Percentiles rank a stretch among this genome's conserved stretches.
phyloP scores from a whole-genome alignment of 768 basidiomycete species.

The Daedalea quercina region DNA sequence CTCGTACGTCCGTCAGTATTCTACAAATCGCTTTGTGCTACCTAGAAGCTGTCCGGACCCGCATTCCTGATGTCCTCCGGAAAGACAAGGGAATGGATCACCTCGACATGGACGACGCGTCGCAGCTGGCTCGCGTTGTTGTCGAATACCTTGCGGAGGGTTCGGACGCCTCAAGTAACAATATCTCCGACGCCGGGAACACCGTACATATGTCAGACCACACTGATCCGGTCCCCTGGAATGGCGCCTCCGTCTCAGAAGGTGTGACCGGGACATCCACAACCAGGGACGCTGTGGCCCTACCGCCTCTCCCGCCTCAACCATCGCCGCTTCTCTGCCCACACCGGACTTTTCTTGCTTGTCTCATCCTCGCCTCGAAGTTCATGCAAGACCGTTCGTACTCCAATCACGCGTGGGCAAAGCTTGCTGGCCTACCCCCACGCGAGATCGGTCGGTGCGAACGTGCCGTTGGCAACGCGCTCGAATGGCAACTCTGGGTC shows the following conservation, averaged over 20 bases:
- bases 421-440: conserved; percentile 82
- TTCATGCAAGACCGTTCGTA: conserved; percentile 93
- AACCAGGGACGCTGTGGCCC: too few relatives aligned
- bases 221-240: neutral
- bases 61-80: conserved; percentile 54
- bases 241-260: neutral
- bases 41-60: conserved; percentile 72
- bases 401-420: conserved; percentile 92
- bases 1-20: conserved; percentile 75
- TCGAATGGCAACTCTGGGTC: conserved; percentile 92
- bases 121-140: neutral
- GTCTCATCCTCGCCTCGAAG: conserved; percentile 85
- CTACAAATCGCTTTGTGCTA: conserved; percentile 87
- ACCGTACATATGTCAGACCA: conserved; percentile 7
- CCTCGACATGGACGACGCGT: neutral
- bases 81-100: conserved; percentile 21
- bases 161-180: neutral
- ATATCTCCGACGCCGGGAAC: conserved; percentile 2
- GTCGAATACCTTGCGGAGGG: neutral
- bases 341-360: conserved; percentile 81
- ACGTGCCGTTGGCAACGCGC: conserved; percentile 76
- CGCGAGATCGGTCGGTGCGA: conserved; percentile 87
- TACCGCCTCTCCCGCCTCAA: conserved; percentile 28
- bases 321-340: conserved; percentile 84
- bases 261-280: too few relatives aligned